Base-by-base conservation (phyloP, 225 moss, liverwort and hornwort genomes). In the Pseudisothecium myosuroides region DNA sequence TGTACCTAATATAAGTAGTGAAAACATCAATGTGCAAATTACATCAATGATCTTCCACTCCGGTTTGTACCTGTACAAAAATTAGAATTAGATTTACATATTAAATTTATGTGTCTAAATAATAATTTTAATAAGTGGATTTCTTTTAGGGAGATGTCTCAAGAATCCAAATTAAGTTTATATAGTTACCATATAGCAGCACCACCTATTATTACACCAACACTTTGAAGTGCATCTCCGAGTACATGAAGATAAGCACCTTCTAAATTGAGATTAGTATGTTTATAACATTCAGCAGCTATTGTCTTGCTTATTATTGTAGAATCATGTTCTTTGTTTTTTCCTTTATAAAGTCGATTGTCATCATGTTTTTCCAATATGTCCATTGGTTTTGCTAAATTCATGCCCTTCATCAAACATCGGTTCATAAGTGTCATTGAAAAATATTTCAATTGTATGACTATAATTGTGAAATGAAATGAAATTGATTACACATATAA, bases 171-270 rank as follows among this genome's bases (percentile, higher is more conserved):
- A 23, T 23, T 2, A 28, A 52, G 5, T 7, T 78, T 78, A 14
- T 47, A 22, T 39, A 9, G 14, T 14, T 91, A 92, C 97, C 98
- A 98, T 71, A 98, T 98, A n/a, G 94, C 72, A 28, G 90, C 98
- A 32, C 97, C 95, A 67, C 95, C 98, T 66, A 97, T 84, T 91
- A 98, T 95, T 10, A 97, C 96, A 22, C 98, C 98, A 64, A 95
- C 56, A 85, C 98, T 98, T 91, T 98, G 98, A 80, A 97, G 89
- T 0, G 94, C 86, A 34, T 98, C 98, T 16, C 98, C 98, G 13
- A 98, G 54, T 29, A 97, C 96, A 59, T 98, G 98, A 85, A 98
- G 92, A 58, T 98, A 97, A 36, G 96, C 98, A 18, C 98, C 96
- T 83, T 93, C 86, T 45, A 98, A 90, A 65, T 95, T 98, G 24